Evolutionary conservation across 441 rosid species (phyloP), one percentile per base, ranked within the genome.

Genomic region (Gossypium trilobum): DNA sequence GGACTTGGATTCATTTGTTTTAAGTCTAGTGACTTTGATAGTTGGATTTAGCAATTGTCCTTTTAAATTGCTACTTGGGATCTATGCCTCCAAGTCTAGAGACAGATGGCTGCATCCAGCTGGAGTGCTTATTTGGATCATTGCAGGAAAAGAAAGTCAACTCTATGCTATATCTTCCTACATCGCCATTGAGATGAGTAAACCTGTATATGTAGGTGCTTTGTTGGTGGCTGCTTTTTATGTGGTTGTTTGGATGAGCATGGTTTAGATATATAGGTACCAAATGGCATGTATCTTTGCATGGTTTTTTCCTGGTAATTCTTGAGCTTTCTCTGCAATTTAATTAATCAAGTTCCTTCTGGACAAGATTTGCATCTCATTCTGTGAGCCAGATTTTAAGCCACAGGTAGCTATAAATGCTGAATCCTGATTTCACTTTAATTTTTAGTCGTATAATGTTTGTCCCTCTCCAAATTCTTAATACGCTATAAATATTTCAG

Each of bases 51-150:
- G 60, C 29, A 19, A 52, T 39, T 39, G 46, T 39, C 46, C 46
- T 39, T 39, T 39, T 39, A 39, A 39, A 39, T 39, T 39, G 46
- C 13, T 39, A 39, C 60, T 50, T 29, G 59, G 25, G 14, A 51
- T 29, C 31, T 60, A 60, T 60, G 36, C 63, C 1, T 27, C 63
- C 10, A 36, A 63, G 14, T 63, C 70, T 46, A 14, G 44, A 14
- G 57, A 25, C 25, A 13, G 63, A 67, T 1, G 1, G 70, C 70
- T 66, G 70, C 31, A 48, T 25, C 52, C 29, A 67, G 71, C 23
- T 20, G 51, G 50, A 33, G 33, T 42, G 52, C 54, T 44, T 64
- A 42, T 42, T 39, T 42, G 52, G 52, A 64, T 13, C 13, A 13
- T 64, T 64, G 31, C 31, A 10, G 17, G 54, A 42, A 39, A 39